Conservation (phyloP, 768 basidiomycete genomes). For the Rhodocollybia butyracea region DNA sequence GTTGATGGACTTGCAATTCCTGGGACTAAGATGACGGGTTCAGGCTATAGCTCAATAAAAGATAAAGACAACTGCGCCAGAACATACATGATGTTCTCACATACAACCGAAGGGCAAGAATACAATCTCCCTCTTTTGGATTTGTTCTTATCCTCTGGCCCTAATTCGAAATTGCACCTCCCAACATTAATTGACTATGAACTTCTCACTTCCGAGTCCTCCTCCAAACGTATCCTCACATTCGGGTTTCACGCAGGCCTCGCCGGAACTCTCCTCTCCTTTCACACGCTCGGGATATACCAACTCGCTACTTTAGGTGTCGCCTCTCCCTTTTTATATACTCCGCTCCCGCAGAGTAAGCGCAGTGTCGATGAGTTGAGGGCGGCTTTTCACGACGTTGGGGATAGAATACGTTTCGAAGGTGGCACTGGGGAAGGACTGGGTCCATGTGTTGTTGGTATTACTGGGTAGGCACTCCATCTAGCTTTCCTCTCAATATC, state of each 20-base stretch:
- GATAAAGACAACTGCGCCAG: slow-evolving; percentile 40
- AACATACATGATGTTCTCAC: slow-evolving; percentile 90
- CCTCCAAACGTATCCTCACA: slow-evolving; percentile 69
- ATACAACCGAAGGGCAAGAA: slow-evolving; percentile 82
- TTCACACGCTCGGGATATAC: slow-evolving; percentile 61
- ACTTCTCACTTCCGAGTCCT: slow-evolving; percentile 52
- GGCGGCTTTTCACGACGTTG: not conserved
- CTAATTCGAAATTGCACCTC: slow-evolving; percentile 13
- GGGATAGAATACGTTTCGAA: slow-evolving; percentile 34
- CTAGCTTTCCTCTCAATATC: not conserved
- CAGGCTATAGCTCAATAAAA: no score
- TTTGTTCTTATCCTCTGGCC: slow-evolving; percentile 41
- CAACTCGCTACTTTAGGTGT: no score
- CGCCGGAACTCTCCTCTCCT: slow-evolving; percentile 81
- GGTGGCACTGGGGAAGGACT: slow-evolving; percentile 52
- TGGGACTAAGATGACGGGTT: not conserved
- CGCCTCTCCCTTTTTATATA: slow-evolving; percentile 77
- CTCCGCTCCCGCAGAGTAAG: slow-evolving; percentile 35
- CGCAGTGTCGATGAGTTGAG: not conserved
- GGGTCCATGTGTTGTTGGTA: slow-evolving; percentile 77
- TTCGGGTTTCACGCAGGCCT: slow-evolving; percentile 95
- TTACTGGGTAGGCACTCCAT: slow-evolving; percentile 62
- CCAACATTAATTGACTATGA: slow-evolving; percentile 83
- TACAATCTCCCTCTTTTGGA: slow-evolving; percentile 83
- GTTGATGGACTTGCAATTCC: slow-evolving; percentile 33